A percentile compares a stretch with the other conserved stretches of the same genome.
These are phyloP conservation scores for Coemansia sp. DNA, from an alignment of 192 early-diverging fungal species.

Conservation along the genomic window DNA sequence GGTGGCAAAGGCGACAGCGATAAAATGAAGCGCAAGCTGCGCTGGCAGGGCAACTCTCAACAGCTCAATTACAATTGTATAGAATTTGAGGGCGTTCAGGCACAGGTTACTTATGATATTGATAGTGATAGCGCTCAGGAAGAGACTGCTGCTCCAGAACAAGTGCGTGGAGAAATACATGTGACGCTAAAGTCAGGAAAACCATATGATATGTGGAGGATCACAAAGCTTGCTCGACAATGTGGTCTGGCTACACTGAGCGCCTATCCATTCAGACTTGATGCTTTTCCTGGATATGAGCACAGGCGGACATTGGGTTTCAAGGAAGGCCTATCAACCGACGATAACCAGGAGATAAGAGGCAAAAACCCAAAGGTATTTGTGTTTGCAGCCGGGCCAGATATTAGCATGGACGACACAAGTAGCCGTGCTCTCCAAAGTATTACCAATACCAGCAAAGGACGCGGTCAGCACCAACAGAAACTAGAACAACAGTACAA, in stretches of 20 bases:
- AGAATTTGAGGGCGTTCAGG: slow-evolving; percentile 44
- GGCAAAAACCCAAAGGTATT: slow-evolving; percentile 65
- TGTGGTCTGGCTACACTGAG: slow-evolving; percentile 58
- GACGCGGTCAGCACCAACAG: not conserved
- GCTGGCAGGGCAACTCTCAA: not conserved
- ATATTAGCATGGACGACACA: not conserved
- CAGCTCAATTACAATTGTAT: slow-evolving; percentile 1
- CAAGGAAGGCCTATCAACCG: slow-evolving; percentile 72
- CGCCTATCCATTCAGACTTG: slow-evolving; percentile 64
- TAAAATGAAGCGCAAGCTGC: slow-evolving; percentile 10
- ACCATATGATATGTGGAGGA: slow-evolving; percentile 89
- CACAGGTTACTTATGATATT: slow-evolving; percentile 17
- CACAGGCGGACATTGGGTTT: slow-evolving; percentile 96
- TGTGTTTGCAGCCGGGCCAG: slow-evolving; percentile 60
- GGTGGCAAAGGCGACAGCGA: not conserved
- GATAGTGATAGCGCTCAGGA: slow-evolving; percentile 19
- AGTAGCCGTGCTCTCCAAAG: not conserved
- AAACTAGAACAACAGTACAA: not conserved
- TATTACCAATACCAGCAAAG: not conserved
- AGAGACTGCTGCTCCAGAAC: not conserved
- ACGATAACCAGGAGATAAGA: slow-evolving; percentile 77
- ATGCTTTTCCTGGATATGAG: slow-evolving; percentile 78
- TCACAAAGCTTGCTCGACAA: slow-evolving; percentile 74
- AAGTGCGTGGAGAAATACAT: slow-evolving; percentile 64
- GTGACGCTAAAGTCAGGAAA: slow-evolving; percentile 80